phyloP scores from a whole-genome alignment of 2,329 filamentous ascomycete species.

The Microcera coccophila region DNA sequence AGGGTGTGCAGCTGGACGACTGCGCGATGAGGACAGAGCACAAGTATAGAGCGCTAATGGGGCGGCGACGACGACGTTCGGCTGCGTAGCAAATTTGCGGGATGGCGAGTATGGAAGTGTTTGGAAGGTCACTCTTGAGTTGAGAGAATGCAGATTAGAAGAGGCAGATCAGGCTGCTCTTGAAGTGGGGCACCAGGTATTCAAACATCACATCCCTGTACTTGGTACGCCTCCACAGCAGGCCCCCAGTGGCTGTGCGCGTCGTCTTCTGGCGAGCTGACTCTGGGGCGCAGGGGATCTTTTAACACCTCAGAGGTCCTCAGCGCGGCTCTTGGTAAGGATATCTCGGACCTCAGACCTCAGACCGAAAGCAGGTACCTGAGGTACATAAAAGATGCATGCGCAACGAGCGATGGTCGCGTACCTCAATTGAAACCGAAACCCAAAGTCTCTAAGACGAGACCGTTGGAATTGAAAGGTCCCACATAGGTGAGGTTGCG shows the following conservation, averaged over 20 bases:
- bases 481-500: no score
- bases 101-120: neutral
- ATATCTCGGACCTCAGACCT: no score
- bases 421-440: no score
- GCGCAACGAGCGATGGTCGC: no score
- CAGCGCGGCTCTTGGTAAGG: no score
- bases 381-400: no score
- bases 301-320: no score
- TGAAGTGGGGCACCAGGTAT: neutral
- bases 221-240: constrained; percentile 10
- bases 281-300: no score
- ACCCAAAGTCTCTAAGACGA: no score
- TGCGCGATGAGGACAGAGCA: constrained; percentile 9
- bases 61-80: neutral
- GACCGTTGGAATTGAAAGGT: no score
- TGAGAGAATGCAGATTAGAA: neutral
- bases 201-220: neutral
- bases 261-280: constrained; percentile 8
- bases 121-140: neutral
- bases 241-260: constrained; percentile 18
- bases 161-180: neutral
- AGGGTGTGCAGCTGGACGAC: constrained; percentile 30
- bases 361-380: no score
- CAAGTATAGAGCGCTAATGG: neutral
- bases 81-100: neutral